Conservation (phyloP, 257 asterid species). For the Solanum raphanifolium region DNA sequence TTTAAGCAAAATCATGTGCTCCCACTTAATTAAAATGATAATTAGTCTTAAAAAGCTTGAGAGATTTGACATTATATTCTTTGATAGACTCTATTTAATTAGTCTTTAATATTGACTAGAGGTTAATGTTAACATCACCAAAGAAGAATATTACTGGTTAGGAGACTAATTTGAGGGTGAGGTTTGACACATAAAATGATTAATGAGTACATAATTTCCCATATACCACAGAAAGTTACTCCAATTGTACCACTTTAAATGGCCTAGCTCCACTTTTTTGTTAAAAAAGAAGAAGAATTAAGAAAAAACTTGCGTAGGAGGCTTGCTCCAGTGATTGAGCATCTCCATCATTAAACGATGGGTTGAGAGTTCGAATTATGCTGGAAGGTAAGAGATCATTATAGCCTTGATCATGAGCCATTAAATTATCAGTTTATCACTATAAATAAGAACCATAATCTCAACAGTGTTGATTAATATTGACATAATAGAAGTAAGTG, state of each 20-base stretch:
- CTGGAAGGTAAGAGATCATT: neutral
- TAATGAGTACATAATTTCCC: neutral
- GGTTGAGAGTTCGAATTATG: neutral
- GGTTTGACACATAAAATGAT: neutral
- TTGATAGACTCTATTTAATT: neutral
- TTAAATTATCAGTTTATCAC: too few species aligned
- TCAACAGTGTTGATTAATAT: too few species aligned
- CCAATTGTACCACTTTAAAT: neutral
- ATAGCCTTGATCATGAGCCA: neutral
- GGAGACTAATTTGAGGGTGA: neutral
- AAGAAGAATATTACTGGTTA: neutral
- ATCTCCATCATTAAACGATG: neutral
- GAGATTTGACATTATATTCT: neutral
- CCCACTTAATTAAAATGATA: neutral
- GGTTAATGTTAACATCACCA: neutral
- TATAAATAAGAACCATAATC: too few species aligned
- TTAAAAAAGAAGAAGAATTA: neutral
- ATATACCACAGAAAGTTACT: neutral
- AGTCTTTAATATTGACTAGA: neutral
- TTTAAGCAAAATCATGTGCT: neutral
- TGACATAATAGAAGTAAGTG: too few species aligned
- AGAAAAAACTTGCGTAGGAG: neutral
- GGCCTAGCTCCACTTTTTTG: neutral
- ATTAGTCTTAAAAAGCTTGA: neutral
- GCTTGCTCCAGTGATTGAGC: neutral